A percentile compares a stretch with the other conserved stretches of the same genome.
phyloP scores from a whole-genome alignment of 169 alveolate genomes.

The Amoebophrya sp. region DNA sequence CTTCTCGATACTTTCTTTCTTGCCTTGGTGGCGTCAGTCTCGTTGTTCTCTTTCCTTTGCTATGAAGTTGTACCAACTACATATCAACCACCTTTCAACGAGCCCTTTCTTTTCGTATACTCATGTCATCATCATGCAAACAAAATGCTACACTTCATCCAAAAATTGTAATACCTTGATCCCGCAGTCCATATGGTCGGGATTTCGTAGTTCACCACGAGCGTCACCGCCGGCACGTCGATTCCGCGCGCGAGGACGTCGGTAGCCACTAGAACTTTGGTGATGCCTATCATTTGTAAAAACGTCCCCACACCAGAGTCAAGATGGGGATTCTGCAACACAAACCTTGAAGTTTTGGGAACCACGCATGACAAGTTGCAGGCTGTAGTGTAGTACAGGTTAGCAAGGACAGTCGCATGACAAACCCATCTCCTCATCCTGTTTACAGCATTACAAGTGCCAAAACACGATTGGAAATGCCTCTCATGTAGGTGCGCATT shows the following conservation, averaged over 20 bases:
- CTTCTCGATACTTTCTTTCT: neutral
- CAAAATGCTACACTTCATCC: neutral
- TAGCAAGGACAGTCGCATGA: too few species aligned
- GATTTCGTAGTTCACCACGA: neutral
- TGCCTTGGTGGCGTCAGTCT: neutral
- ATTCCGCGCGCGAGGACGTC: slow-evolving; percentile 96
- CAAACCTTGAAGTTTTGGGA: too few species aligned
- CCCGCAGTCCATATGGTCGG: neutral
- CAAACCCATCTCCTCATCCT: too few species aligned
- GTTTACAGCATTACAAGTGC: too few species aligned
- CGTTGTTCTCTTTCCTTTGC: neutral
- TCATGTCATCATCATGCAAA: neutral
- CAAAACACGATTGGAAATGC: too few species aligned
- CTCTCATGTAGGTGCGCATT: too few species aligned
- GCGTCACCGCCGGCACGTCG: slow-evolving; percentile 78
- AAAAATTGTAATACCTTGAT: neutral
- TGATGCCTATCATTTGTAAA: slow-evolving; percentile 83
- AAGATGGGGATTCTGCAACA: too few species aligned
- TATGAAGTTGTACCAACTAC: neutral
- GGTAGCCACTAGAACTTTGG: slow-evolving; percentile 90
- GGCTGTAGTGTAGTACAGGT: too few species aligned
- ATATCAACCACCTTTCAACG: neutral
- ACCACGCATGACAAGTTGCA: too few species aligned
- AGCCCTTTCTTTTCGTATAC: neutral
- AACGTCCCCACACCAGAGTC: too few species aligned